Conservation (phyloP, 2,329 filamentous ascomycete genomes). For the Apiospora aurea region DNA sequence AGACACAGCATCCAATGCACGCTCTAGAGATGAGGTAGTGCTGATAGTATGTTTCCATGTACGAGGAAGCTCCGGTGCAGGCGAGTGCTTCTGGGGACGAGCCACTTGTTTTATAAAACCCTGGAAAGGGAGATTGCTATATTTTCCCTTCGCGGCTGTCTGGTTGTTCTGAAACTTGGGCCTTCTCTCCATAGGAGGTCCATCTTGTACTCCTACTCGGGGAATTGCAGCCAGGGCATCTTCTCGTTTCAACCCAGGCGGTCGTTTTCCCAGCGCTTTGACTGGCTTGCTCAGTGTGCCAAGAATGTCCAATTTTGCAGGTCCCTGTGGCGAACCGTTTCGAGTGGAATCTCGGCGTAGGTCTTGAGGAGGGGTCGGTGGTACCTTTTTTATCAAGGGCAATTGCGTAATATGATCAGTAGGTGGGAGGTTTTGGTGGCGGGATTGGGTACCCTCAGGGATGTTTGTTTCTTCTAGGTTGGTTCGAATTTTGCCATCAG, state of each 20-base stretch:
- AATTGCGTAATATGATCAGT: background rate
- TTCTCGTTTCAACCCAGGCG: constrained; percentile 1
- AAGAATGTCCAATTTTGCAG: background rate
- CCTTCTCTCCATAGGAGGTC: constrained; percentile 31
- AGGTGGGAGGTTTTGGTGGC: background rate
- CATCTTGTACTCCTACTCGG: constrained; percentile 7
- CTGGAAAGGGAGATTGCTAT: background rate
- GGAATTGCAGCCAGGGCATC: background rate
- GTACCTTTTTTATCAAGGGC: background rate
- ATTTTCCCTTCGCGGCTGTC: background rate
- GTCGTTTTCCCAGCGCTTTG: background rate
- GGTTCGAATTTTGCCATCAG: constrained; percentile 29
- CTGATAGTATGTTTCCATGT: constrained; percentile 39
- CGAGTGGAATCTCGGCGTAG: background rate
- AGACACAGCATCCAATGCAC: constrained; percentile 41
- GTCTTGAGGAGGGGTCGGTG: constrained; percentile 7
- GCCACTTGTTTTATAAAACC: background rate
- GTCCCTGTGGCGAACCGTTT: background rate
- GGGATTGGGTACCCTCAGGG: background rate
- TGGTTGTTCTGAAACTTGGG: background rate
- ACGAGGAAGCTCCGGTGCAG: constrained; percentile 40
- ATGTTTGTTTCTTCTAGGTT: background rate
- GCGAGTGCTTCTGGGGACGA: constrained; percentile 26
- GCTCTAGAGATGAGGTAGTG: constrained; percentile 42
- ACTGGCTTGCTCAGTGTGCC: background rate